Evolutionary conservation across 2,329 filamentous ascomycete species (phyloP).

Genomic region (Talaromyces sp.): DNA sequence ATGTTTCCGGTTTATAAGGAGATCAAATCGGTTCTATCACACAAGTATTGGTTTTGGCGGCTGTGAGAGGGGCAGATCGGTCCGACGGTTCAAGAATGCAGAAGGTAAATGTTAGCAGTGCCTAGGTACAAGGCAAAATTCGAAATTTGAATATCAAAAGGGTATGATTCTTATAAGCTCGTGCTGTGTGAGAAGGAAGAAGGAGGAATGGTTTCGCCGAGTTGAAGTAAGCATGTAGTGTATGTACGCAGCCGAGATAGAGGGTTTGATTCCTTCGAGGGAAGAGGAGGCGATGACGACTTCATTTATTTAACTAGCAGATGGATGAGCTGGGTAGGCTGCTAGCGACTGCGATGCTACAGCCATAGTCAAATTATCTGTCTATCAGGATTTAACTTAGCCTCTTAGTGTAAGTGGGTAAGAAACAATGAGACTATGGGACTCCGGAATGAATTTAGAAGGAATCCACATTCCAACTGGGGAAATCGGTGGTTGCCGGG

Average conservation of each 20-base stretch:
- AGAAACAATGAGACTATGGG: slow-evolving; percentile 7
- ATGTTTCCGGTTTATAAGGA: neutral
- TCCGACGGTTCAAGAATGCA: neutral
- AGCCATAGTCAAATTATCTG: slow-evolving; percentile 4
- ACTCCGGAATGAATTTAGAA: slow-evolving; percentile 6
- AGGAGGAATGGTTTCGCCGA: neutral
- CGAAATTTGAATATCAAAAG: neutral
- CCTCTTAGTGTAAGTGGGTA: slow-evolving; percentile 1
- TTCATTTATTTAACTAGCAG: slow-evolving; percentile 3
- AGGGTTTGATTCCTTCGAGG: neutral
- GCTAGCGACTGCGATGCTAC: slow-evolving; percentile 5
- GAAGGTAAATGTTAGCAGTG: neutral
- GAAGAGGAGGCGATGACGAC: slow-evolving; percentile 11
- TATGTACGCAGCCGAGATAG: neutral
- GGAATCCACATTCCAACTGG: slow-evolving; percentile 9
- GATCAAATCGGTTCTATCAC: slow-evolving; percentile 2
- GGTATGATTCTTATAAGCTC: neutral
- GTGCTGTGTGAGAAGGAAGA: neutral
- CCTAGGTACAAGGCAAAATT: neutral
- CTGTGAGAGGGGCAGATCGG: slow-evolving; percentile 2
- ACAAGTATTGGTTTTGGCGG: slow-evolving; percentile 4
- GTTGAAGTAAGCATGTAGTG: neutral
- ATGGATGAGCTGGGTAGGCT: slow-evolving; percentile 1
- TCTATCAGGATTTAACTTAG: slow-evolving; percentile 10
- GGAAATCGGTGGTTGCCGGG: neutral